Base-by-base conservation (phyloP, 2,329 filamentous ascomycete genomes). In the Ramichloridium luteum region DNA sequence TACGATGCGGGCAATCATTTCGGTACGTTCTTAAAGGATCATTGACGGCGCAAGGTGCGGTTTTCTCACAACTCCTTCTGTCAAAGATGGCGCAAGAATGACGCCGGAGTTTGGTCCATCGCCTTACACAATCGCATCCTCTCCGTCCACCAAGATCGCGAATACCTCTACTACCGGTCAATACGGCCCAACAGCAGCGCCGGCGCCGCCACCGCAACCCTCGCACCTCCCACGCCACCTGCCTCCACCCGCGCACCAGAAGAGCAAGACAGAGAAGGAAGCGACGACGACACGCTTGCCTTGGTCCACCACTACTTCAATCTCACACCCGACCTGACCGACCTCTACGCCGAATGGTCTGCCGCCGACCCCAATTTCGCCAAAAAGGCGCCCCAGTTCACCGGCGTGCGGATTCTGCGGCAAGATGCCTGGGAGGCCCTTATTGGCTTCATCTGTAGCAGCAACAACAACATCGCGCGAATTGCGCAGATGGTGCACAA, bases 401-500 rank as follows among this genome's bases (percentile, higher is more conserved):
- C 79, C 0, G 90, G 92, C 9, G 80, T 98, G 34, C 77, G 90
- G 13, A 94, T 98, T 43, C 62, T 98, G 27, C 82, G 79, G 47
- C 90, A 98, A 60, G 86, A 94, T 62, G 77, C 88, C 1, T 98
- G 92, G 90, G 90, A 98, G 57, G 77, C 90, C 1, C 65, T 98
- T 13, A 66, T 98, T 14, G 78, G 80, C 35, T 98, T 98, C 58
- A 98, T 98, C 42, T 98, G 90, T 67, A 94, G 86, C 58, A 93
- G 85, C 59, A 98, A 98, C 60, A 98, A 98, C 61, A 94, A 98
- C 54, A 98, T 98, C 38, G 71, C 77, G 2, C 74, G 90, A 23
- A 98, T 98, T 54, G 88, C 82, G 4, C 82, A 92, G 58, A 98
- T 98, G 90, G 85, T 88, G 13, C 77, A 92, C 46, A 96, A 93